phyloP scores from a whole-genome alignment of 305 asterid genomes.

The Solanum hybrid region DNA sequence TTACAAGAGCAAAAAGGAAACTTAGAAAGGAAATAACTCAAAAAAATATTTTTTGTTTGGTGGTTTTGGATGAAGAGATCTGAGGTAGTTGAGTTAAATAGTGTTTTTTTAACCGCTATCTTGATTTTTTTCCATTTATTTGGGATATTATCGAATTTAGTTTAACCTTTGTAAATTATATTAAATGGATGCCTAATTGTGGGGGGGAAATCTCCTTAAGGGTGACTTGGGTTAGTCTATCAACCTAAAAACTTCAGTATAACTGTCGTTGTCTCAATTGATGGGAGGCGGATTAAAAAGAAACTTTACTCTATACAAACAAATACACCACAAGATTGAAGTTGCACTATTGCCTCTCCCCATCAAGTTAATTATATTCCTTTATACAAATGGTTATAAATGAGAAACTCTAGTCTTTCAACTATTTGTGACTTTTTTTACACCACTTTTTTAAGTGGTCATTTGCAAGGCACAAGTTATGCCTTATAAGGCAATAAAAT shows the following conservation, averaged over 20 bases:
- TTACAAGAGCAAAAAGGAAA: neutral
- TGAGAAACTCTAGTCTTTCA: neutral
- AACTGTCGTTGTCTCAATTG: neutral
- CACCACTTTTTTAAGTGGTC: neutral
- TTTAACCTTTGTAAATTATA: neutral
- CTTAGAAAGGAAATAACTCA: neutral
- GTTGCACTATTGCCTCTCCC: neutral
- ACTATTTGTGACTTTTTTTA: neutral
- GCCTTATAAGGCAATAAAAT: neutral
- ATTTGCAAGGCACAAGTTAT: neutral
- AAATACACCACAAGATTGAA: neutral
- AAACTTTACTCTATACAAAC: neutral
- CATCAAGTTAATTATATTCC: neutral
- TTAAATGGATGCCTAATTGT: neutral
- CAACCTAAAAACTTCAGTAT: neutral
- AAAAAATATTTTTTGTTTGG: neutral
- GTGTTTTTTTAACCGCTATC: neutral
- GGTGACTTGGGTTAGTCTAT: neutral
- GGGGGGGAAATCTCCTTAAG: neutral
- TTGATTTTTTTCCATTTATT: neutral
- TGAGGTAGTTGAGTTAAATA: neutral
- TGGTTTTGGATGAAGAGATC: neutral
- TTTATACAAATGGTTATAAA: neutral
- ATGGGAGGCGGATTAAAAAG: neutral
- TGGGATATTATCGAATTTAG: neutral